These are phyloP conservation scores for Sonneratia caseolaris DNA, from an alignment of 345 rosid genomes.

Conservation along the genomic window DNA sequence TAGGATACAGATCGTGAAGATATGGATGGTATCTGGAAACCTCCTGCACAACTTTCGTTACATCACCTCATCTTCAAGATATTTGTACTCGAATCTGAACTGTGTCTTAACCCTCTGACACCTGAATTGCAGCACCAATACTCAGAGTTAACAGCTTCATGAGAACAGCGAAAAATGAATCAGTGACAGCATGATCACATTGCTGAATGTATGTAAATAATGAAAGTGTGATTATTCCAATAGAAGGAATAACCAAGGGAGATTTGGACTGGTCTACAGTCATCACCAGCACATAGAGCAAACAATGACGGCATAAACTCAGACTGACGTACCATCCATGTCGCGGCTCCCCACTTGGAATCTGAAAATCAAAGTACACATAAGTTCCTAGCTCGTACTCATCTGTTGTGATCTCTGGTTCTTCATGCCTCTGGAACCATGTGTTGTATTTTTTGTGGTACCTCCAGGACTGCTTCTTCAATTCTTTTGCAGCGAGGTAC, in stretches of 20 bases:
- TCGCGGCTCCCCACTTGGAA: conserved; percentile 60
- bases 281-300: background rate
- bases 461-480: conserved; percentile 98
- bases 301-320: background rate
- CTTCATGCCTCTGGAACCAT: conserved; percentile 96
- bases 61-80: conserved; percentile 79
- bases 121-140: conserved; percentile 32
- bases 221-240: background rate
- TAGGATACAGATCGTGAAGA: background rate
- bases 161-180: too few species aligned
- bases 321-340: conserved; percentile 68
- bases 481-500: conserved; percentile 86
- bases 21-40: background rate
- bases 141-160: background rate
- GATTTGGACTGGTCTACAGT: background rate
- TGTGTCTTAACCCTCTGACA: conserved; percentile 91
- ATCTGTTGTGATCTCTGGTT: conserved; percentile 86
- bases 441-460: conserved; percentile 91
- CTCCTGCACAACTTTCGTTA: conserved; percentile 14
- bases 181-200: too few species aligned
- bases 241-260: background rate
- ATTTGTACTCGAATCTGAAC: conserved; percentile 81
- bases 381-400: conserved; percentile 96
- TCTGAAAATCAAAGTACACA: conserved; percentile 88
- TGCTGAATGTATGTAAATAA: too few species aligned